phyloP scores from a whole-genome alignment of 140 eudicot genomes.

The Artemisia princeps region DNA sequence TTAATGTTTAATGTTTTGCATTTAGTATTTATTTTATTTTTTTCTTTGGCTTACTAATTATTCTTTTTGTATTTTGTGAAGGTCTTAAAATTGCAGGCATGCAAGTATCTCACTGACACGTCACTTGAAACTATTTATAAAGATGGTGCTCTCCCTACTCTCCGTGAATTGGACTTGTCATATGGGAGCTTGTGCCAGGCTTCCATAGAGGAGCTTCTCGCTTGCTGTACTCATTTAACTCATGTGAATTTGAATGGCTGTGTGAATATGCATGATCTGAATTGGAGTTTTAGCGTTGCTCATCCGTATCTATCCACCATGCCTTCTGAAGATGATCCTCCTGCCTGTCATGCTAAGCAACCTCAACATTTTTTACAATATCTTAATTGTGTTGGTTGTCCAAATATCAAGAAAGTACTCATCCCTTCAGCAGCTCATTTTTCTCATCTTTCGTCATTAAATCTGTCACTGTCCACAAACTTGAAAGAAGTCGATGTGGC shows the following conservation, averaged over 20 bases:
- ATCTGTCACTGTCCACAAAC: constrained; percentile 72
- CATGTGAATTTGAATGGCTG: constrained; percentile 94
- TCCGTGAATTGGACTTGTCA: constrained; percentile 80
- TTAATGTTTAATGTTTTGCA: not conserved
- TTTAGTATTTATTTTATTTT: not conserved
- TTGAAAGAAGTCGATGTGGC: constrained; percentile 80
- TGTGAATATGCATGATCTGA: constrained; percentile 78
- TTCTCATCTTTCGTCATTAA: constrained; percentile 56
- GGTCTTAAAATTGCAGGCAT: constrained; percentile 92
- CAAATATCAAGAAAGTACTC: constrained; percentile 67
- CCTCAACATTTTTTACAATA: constrained; percentile 57
- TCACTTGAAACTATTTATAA: constrained; percentile 81
- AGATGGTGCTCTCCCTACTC: constrained; percentile 71
- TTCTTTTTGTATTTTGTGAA: constrained; percentile 6
- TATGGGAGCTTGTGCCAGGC: constrained; percentile 83
- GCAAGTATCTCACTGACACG: constrained; percentile 80
- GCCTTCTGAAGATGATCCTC: constrained; percentile 19
- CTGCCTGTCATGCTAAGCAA: constrained; percentile 21
- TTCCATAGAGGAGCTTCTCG: constrained; percentile 84
- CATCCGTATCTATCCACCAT: constrained; percentile 17
- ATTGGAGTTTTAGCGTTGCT: constrained; percentile 55
- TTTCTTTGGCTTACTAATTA: too few species aligned
- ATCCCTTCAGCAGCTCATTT: constrained; percentile 60
- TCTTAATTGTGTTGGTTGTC: constrained; percentile 92
- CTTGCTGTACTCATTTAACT: constrained; percentile 71